phyloP scores from a whole-genome alignment of 257 asterid species.

The Rhazya stricta region DNA sequence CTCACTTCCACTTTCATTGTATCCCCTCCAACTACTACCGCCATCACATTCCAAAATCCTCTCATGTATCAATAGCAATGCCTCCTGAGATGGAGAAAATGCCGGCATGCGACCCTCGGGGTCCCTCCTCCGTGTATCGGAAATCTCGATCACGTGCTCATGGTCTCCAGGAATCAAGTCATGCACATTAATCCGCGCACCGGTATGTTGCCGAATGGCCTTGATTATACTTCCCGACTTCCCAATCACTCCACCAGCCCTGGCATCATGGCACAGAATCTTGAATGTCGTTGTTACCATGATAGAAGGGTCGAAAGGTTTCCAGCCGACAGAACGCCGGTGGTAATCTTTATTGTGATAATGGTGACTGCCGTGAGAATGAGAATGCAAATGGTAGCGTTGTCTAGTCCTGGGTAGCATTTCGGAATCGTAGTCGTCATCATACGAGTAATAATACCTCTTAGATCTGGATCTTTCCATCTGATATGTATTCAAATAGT shows the following conservation, averaged over 20 bases:
- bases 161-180: slow-evolving; percentile 72
- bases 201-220: slow-evolving; percentile 78
- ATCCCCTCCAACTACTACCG: slow-evolving; percentile 30
- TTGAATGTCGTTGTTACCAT: slow-evolving; percentile 79
- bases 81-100: slow-evolving; percentile 84
- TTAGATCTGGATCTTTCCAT: slow-evolving; percentile 93
- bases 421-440: slow-evolving; percentile 73
- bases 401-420: slow-evolving; percentile 35
- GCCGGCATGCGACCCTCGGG: slow-evolving; percentile 67
- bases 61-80: slow-evolving; percentile 66
- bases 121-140: slow-evolving; percentile 59
- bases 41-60: slow-evolving; percentile 62
- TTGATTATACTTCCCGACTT: slow-evolving; percentile 72
- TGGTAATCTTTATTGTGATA: slow-evolving; percentile 8
- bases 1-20: slow-evolving; percentile 37
- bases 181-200: slow-evolving; percentile 84
- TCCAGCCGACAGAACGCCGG: slow-evolving; percentile 43
- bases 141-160: slow-evolving; percentile 78
- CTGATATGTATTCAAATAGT: background rate
- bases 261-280: slow-evolving; percentile 66
- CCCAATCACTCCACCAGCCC: slow-evolving; percentile 89
- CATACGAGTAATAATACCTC: slow-evolving; percentile 48
- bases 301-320: slow-evolving; percentile 41
- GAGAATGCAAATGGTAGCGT: slow-evolving; percentile 11
- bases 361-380: slow-evolving; percentile 12